Evolutionary conservation across 805 yeast genomes (phyloP), one percentile per base, ranked within the genome.

Genomic region (Lipomyces sp.): DNA sequence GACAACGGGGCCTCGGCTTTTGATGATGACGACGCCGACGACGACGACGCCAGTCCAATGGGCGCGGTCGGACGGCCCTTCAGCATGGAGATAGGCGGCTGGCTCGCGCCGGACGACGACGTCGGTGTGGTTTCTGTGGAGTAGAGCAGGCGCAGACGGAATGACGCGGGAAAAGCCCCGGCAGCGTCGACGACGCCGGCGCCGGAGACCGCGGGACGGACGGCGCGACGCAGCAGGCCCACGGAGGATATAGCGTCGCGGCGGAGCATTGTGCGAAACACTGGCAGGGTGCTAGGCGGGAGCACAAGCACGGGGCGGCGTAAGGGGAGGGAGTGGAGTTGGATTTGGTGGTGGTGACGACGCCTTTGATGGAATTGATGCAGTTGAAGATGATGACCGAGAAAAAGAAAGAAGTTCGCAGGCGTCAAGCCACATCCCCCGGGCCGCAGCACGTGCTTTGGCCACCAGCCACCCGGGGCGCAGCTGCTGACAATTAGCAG

Each of bases 141-240:
- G 21, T 39, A 39, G 21, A 4, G 19, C 28, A 21, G 21, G 10
- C 40, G 40, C 28, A 22, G 23, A 24, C 10, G 40, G 5, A 38
- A 18, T n/a, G n/a, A n/a, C n/a, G n/a, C n/a, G n/a, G n/a, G n/a
- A n/a, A n/a, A n/a, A n/a, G n/a, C n/a, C n/a, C n/a, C n/a, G n/a
- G n/a, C 3, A 34, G 26, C 10, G 23, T 22, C 32, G 40, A 43
- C 26, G 35, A 39, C 18, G 47, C 26, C 13, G 47, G 40, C 47
- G 35, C 19, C 39, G 26, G 40, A 34, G 28, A 23, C 40, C 28
- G 40, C 47, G 29, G 29, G 31, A 8, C 24, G 40, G 4, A 22
- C 11, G 35, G 2, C 40, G 47, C 23, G 40, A 42, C 14, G 36
- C 19, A 14, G 21, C 23, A 2, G 34, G 4, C 32, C 18, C 32